Conservation (phyloP, 225 moss, liverwort and hornwort species). For the Sphagnum contortum region DNA sequence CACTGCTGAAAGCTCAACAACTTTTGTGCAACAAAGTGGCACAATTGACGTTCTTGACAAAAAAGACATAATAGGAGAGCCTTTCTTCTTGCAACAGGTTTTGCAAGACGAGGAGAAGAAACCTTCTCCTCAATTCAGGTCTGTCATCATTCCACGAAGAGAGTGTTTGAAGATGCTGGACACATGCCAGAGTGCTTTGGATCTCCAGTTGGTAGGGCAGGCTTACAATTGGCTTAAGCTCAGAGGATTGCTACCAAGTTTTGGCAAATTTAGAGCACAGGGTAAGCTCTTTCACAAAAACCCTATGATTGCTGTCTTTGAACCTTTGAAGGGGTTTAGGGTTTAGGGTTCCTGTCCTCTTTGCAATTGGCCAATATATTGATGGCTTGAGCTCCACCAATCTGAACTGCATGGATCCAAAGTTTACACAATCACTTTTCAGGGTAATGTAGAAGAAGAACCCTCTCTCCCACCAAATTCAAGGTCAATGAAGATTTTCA, state of each 20-base stretch:
- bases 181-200: constrained; percentile 44
- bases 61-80: constrained; percentile 14
- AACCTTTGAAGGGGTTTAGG: no score
- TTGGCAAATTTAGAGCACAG: constrained; percentile 37
- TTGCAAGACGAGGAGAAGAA: not conserved
- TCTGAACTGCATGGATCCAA: no score
- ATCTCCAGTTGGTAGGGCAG: constrained; percentile 61
- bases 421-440: no score
- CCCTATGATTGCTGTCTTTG: no score
- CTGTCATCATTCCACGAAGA: constrained; percentile 12
- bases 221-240: constrained; percentile 72
- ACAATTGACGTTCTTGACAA: constrained; percentile 1
- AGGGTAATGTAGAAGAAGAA: no score
- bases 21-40: constrained; percentile 10
- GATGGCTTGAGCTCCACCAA: no score
- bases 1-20: constrained; percentile 1
- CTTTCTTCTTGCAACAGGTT: constrained; percentile 21
- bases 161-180: constrained; percentile 65
- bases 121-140: not conserved
- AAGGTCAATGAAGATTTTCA: no score
- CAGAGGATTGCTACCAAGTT: constrained; percentile 50
- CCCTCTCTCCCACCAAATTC: no score
- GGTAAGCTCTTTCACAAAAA: no score
- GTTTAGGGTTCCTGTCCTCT: no score
- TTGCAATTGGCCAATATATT: no score